Evolutionary conservation across 169 alveolate species (phyloP).

Genomic region (Plasmodium gaboni): DNA sequence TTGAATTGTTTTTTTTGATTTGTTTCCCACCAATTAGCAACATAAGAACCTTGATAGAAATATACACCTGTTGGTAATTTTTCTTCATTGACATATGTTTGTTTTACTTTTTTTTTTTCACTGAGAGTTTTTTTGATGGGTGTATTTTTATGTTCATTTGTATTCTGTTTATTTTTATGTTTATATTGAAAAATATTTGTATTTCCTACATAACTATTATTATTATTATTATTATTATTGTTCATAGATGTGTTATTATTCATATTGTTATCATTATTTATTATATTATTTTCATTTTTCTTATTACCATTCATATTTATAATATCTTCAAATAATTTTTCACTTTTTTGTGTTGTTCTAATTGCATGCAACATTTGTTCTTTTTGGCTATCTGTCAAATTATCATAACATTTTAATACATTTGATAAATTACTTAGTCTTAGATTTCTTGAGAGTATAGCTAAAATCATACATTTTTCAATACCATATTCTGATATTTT

Average conservation of each 20-base stretch:
- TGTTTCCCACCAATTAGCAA: conserved; percentile 78
- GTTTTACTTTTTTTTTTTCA: conserved; percentile 54
- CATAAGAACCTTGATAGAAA: conserved; percentile 75
- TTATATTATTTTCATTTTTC: neutral
- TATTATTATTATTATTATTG: neutral
- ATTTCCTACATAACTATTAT: neutral
- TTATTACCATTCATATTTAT: conserved; percentile 7
- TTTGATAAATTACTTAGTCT: conserved; percentile 36
- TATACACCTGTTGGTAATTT: conserved; percentile 75
- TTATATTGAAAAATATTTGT: neutral
- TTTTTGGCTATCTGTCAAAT: conserved; percentile 39
- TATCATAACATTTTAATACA: conserved; percentile 41
- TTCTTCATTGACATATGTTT: conserved; percentile 23
- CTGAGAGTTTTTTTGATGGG: conserved; percentile 11
- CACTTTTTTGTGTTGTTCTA: conserved; percentile 62
- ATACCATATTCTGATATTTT: conserved; percentile 72
- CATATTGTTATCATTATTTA: neutral
- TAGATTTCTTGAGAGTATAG: conserved; percentile 60
- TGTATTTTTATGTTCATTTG: conserved; percentile 9
- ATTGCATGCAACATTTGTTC: conserved; percentile 61
- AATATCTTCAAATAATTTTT: conserved; percentile 60
- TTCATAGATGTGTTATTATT: neutral
- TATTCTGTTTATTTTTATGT: neutral
- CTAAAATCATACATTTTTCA: conserved; percentile 73
- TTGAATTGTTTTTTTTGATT: conserved; percentile 66